These are phyloP conservation scores for Aegle marmelos DNA, from an alignment of 345 rosid genomes.

Conservation along the genomic window DNA sequence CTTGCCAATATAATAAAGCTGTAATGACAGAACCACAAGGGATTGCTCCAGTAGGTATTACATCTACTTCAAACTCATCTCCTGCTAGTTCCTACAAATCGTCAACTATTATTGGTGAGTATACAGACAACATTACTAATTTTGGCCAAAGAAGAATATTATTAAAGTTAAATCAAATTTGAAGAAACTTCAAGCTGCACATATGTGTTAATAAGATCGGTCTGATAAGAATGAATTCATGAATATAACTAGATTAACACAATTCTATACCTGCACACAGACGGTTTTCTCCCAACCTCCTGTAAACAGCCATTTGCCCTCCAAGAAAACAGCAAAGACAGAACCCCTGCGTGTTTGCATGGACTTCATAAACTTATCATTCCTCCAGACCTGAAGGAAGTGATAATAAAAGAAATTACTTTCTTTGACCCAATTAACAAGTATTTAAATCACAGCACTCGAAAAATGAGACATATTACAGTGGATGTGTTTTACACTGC, in stretches of 20 bases:
- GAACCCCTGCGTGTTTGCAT: conserved; percentile 56
- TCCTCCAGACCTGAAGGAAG: conserved; percentile 67
- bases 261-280: conserved; percentile 50
- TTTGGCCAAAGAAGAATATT: neutral
- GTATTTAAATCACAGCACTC: neutral
- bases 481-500: neutral
- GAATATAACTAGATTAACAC: neutral
- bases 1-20: conserved; percentile 63
- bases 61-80: conserved; percentile 59
- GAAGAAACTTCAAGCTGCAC: neutral
- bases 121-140: too few relatives aligned
- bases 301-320: conserved; percentile 62
- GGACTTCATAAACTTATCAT: conserved; percentile 55
- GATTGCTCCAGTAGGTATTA: conserved; percentile 60
- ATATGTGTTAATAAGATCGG: neutral
- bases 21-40: conserved; percentile 64
- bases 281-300: conserved; percentile 92
- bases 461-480: too few relatives aligned
- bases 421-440: neutral
- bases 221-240: neutral
- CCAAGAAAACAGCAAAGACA: conserved; percentile 50
- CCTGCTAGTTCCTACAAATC: conserved; percentile 63
- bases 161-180: neutral
- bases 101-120: too few relatives aligned
- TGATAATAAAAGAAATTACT: conserved; percentile 6